Evolutionary conservation across 345 rosid species (phyloP).

Genomic region (Citrus sp.): DNA sequence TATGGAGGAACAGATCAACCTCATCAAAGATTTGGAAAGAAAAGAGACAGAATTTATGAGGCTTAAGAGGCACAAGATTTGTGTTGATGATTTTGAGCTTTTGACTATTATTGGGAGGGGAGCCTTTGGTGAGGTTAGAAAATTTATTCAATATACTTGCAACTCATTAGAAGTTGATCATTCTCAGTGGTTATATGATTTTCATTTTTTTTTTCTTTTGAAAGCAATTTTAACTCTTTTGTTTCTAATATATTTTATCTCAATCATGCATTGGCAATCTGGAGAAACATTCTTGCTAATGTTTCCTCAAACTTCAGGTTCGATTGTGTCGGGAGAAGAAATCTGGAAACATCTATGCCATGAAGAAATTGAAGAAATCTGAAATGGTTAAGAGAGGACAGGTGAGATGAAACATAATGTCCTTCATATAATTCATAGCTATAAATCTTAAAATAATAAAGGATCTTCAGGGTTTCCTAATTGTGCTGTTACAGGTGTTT

Average conservation of each 20-base stretch:
- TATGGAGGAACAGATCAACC: conserved; percentile 78
- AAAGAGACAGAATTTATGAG: conserved; percentile 97
- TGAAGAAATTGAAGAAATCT: conserved; percentile 98
- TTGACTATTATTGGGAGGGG: conserved; percentile 90
- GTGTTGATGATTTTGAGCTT: conserved; percentile 92
- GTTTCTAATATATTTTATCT: not conserved
- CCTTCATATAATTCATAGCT: conserved; percentile 7
- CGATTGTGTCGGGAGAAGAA: conserved; percentile 88
- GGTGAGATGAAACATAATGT: conserved; percentile 41
- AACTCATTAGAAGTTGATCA: not conserved
- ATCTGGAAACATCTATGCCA: conserved; percentile 94
- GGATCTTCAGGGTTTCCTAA: not conserved
- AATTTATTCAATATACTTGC: conserved; percentile 2
- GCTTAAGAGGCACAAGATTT: conserved; percentile 87
- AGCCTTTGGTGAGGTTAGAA: conserved; percentile 91
- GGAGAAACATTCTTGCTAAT: conserved; percentile 2
- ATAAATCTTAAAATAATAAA: conserved; percentile 1
- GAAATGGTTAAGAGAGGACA: conserved; percentile 97
- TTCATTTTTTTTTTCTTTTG: not conserved
- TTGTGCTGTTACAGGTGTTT: not conserved
- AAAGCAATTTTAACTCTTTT: not conserved
- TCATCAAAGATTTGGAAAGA: conserved; percentile 89
- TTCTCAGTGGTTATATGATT: conserved; percentile 1
- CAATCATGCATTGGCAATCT: conserved; percentile 3
- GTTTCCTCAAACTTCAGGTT: conserved; percentile 51